Evolutionary conservation across 768 basidiomycete species (phyloP).

Genomic region (Suillus plorans): DNA sequence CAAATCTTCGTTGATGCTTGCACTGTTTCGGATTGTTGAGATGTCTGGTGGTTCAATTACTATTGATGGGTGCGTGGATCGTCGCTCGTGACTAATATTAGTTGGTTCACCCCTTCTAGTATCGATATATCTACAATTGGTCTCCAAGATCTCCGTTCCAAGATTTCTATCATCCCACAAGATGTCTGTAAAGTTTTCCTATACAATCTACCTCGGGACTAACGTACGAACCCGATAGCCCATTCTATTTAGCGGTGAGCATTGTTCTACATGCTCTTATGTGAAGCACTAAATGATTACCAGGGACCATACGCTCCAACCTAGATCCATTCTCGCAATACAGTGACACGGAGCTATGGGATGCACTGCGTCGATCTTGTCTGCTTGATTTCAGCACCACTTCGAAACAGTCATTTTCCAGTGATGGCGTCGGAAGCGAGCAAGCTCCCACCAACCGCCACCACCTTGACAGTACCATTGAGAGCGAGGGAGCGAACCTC

Average conservation of each 20-base stretch:
- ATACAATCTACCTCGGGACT: neutral
- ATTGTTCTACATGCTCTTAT: conserved; percentile 23
- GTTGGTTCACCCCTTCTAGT: conserved; percentile 27
- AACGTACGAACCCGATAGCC: conserved; percentile 37
- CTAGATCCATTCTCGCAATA: conserved; percentile 61
- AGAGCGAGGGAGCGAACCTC: conserved; percentile 53
- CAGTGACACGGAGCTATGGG: conserved; percentile 66
- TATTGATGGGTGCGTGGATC: conserved; percentile 54
- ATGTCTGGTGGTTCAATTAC: conserved; percentile 56
- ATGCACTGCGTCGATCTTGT: conserved; percentile 67
- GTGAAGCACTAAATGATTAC: conserved; percentile 24
- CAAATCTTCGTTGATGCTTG: conserved; percentile 62
- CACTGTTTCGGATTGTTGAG: conserved; percentile 73
- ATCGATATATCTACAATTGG: conserved; percentile 73
- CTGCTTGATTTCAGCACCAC: conserved; percentile 32
- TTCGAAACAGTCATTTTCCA: conserved; percentile 17
- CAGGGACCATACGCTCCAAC: conserved; percentile 58
- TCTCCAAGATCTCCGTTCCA: conserved; percentile 57
- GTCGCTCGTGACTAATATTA: neutral
- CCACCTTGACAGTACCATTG: conserved; percentile 49
- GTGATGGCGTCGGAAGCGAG: conserved; percentile 12
- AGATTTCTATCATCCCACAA: conserved; percentile 67
- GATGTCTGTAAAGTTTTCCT: conserved; percentile 41
- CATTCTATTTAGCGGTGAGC: conserved; percentile 53
- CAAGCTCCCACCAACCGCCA: conserved; percentile 34